Evolutionary conservation across 202 grass and related monocot species (phyloP), one percentile per base, ranked within the genome.

Genomic region (Schoenoplectus tabernaemontani): DNA sequence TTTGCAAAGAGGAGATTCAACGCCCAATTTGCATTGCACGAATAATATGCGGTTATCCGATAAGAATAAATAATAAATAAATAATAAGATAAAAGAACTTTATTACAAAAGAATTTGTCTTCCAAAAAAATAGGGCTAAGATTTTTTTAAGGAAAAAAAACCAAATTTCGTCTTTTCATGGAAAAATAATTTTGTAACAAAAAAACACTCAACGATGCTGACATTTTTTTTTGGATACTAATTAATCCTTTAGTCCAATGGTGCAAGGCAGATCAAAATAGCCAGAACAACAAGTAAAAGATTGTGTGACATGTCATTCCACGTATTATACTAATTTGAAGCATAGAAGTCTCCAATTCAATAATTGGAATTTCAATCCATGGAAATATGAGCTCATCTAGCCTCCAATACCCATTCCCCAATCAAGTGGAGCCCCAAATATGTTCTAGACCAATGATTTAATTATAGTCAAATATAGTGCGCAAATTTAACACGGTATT

Each of bases 401-500:
- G 32, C 61, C 12, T 63, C 28, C 23, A 33, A 24, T n/a, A 2
- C 16, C 20, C 30, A 64, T 28, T 62, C 59, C 59, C 48, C 19
- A 57, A 71, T 47, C 20, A 26, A 48, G 36, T 2, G 17, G 42
- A 22, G 28, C 10, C 10, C 67, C 4, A 47, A 67, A 20, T 22
- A 47, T 26, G 11, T 48, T 69, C 39, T 6, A 70, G 20, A 16
- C 22, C 42, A 16, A 71, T 16, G 22, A 7, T 59, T 30, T 8
- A 2, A 7, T 41, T 30, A 22, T 9, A 33, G 43, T 53, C 69
- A 51, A 73, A 51, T 50, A 73, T 26, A 17, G 24, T 73, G 44
- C 44, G 24, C 69, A 53, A 23, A 74, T 51, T 74, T 53, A 53
- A 74, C 69, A 74, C 69, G 69, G 6, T 53, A 51, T 74, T 74